These are phyloP conservation scores for Pseudozyma thailandica DNA, from an alignment of 1,284 basidiomycete species.

Conservation along the genomic window DNA sequence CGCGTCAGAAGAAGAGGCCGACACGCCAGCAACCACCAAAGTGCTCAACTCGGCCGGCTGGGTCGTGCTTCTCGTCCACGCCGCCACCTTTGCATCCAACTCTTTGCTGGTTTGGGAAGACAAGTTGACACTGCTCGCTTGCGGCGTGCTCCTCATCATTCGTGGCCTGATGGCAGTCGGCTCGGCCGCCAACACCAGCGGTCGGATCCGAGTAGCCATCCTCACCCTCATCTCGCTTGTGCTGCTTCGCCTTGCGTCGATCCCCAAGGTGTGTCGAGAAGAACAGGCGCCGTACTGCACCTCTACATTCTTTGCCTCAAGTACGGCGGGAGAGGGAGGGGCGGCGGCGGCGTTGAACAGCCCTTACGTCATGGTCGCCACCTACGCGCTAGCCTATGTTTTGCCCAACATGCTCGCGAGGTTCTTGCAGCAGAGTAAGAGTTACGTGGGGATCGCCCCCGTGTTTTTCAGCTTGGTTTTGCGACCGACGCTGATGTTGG, in stretches of 20 bases:
- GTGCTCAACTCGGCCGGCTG: conserved; percentile 26
- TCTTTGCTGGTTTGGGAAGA: conserved; percentile 98
- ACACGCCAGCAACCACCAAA: conserved; percentile 9
- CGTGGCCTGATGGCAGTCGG: conserved; percentile 31
- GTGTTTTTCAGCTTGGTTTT: conserved; percentile 55
- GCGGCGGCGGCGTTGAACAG: conserved; percentile 49
- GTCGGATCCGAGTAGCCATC: conserved; percentile 80
- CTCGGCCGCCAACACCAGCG: conserved; percentile 69
- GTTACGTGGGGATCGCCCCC: conserved; percentile 52
- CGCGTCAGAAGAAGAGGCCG: background rate
- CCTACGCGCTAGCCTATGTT: conserved; percentile 50
- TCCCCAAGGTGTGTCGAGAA: conserved; percentile 87
- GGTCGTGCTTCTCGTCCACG: conserved; percentile 40
- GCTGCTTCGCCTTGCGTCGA: conserved; percentile 80
- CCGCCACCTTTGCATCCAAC: conserved; percentile 72
- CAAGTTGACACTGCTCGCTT: conserved; percentile 72
- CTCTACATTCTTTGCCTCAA: conserved; percentile 73
- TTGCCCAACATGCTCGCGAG: conserved; percentile 38
- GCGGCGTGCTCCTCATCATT: conserved; percentile 69
- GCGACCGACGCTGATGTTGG: conserved; percentile 55
- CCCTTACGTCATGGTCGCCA: conserved; percentile 31
- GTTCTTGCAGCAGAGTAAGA: conserved; percentile 44
- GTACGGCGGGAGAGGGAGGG: too few relatives aligned
- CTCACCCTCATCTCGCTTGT: conserved; percentile 77
- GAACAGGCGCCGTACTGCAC: conserved; percentile 87